These are phyloP conservation scores for Rhodotorula sp. DNA, from an alignment of 1,284 basidiomycete genomes.

Conservation along the genomic window DNA sequence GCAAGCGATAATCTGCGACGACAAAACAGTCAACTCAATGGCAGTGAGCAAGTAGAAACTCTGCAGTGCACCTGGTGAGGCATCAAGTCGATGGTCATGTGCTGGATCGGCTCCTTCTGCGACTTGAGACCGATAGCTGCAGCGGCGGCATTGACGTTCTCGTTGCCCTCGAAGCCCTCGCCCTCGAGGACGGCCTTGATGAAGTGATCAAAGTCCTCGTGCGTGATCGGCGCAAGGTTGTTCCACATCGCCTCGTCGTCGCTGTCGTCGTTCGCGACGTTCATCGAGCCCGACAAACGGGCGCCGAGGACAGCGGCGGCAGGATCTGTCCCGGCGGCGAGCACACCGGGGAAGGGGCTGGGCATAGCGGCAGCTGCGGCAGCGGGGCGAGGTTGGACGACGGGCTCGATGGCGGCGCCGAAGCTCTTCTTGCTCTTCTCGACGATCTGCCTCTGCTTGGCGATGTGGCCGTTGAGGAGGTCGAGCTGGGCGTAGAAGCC, in stretches of 20 bases:
- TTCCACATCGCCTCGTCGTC: slow-evolving; percentile 11
- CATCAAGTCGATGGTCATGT: slow-evolving; percentile 64
- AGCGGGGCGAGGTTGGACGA: not conserved
- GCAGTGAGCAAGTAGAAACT: too few relatives aligned
- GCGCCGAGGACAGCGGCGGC: not conserved
- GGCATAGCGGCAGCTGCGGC: not conserved
- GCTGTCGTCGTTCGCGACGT: not conserved
- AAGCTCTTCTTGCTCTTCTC: not conserved
- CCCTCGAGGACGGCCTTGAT: slow-evolving; percentile 13
- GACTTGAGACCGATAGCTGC: slow-evolving; percentile 53
- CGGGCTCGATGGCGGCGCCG: not conserved
- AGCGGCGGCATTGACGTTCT: slow-evolving; percentile 55
- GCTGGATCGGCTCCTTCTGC: slow-evolving; percentile 53
- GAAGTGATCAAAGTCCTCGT: slow-evolving; percentile 13
- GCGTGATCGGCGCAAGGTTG: not conserved
- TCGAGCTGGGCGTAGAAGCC: not conserved
- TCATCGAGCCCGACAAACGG: not conserved
- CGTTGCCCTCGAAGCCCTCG: slow-evolving; percentile 30
- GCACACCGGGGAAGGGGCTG: not conserved
- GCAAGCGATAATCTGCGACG: slow-evolving; percentile 58
- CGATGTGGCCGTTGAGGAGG: slow-evolving; percentile 1
- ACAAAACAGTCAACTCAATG: slow-evolving; percentile 46
- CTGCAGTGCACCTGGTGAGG: slow-evolving; percentile 44
- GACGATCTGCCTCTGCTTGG: not conserved
- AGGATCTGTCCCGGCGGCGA: not conserved